Evolutionary conservation across 2,329 filamentous ascomycete species (phyloP).

Genomic region (Clarireedia homoeocarpa): DNA sequence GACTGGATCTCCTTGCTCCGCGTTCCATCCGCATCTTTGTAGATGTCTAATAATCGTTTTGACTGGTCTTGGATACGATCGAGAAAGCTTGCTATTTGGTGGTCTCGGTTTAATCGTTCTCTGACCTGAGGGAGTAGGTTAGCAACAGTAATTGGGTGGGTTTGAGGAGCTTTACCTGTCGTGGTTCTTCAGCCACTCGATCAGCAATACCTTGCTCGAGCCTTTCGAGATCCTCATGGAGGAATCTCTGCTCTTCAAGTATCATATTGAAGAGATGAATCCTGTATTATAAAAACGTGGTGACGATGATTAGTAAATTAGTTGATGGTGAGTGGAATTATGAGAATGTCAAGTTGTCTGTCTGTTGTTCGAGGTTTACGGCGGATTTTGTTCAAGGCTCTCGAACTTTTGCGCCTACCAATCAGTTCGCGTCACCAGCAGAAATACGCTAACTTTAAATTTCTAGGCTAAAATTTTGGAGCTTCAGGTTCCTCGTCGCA

Average conservation of each 20-base stretch:
- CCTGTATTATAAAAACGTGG: too few relatives aligned
- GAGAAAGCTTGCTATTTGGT: slow-evolving; percentile 82
- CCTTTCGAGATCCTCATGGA: slow-evolving; percentile 94
- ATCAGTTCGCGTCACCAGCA: slow-evolving; percentile 14
- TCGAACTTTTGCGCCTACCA: slow-evolving; percentile 17
- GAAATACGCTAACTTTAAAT: slow-evolving; percentile 12
- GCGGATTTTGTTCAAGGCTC: neutral
- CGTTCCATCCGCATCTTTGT: slow-evolving; percentile 67
- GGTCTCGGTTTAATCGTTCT: slow-evolving; percentile 81
- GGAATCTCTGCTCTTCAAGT: slow-evolving; percentile 85
- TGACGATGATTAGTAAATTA: too few relatives aligned
- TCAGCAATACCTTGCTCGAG: slow-evolving; percentile 91
- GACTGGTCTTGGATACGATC: slow-evolving; percentile 85
- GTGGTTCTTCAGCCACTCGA: slow-evolving; percentile 79
- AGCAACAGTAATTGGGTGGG: neutral
- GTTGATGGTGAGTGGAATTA: neutral
- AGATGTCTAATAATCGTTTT: slow-evolving; percentile 69
- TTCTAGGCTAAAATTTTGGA: slow-evolving; percentile 14
- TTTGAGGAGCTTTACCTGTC: slow-evolving; percentile 49
- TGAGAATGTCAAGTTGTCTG: neutral
- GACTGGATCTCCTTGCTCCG: slow-evolving; percentile 74
- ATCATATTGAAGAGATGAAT: slow-evolving; percentile 46
- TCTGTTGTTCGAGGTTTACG: neutral
- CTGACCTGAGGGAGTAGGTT: slow-evolving; percentile 53
- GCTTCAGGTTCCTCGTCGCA: slow-evolving; percentile 3